Conservation (phyloP, 495 filamentous ascomycete genomes). For the Halenospora varia region DNA sequence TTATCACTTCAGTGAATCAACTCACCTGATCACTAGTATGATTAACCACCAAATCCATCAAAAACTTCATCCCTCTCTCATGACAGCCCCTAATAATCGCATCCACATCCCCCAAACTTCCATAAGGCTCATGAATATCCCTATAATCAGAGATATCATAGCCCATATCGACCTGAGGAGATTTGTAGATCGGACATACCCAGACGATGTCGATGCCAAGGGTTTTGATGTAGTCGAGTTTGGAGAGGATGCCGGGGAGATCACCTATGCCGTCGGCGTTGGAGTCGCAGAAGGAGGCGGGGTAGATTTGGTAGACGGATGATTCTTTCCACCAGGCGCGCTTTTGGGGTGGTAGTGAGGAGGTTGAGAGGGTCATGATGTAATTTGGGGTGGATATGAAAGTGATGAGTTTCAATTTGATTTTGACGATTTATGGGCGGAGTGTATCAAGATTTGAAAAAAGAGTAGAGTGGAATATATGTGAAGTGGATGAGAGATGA, state of each 20-base stretch:
- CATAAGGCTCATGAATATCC: conserved; percentile 55
- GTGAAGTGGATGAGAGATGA: neutral
- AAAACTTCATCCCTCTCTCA: conserved; percentile 59
- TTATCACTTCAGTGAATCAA: neutral
- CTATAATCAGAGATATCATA: conserved; percentile 69
- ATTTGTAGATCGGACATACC: conserved; percentile 65
- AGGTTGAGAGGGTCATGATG: neutral
- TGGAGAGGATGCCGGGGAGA: conserved; percentile 58
- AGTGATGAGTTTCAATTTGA: neutral
- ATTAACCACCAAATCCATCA: conserved; percentile 74
- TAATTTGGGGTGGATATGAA: neutral
- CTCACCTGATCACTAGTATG: conserved; percentile 58
- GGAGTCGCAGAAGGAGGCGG: conserved; percentile 60
- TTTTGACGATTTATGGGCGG: neutral
- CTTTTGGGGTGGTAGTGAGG: neutral
- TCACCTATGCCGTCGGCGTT: conserved; percentile 67
- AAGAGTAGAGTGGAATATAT: neutral
- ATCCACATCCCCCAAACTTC: conserved; percentile 64
- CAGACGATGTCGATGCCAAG: conserved; percentile 65
- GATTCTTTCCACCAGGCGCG: conserved; percentile 37
- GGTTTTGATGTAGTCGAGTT: conserved; percentile 60
- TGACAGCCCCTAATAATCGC: conserved; percentile 50
- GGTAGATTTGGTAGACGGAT: conserved; percentile 66
- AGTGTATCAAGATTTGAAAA: neutral
- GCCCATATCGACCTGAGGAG: conserved; percentile 61